Percentiles rank a stretch among this genome's conserved stretches.
These are phyloP conservation scores for Angomonas deanei DNA, from an alignment of 208 protist species.

Conservation along the genomic window DNA sequence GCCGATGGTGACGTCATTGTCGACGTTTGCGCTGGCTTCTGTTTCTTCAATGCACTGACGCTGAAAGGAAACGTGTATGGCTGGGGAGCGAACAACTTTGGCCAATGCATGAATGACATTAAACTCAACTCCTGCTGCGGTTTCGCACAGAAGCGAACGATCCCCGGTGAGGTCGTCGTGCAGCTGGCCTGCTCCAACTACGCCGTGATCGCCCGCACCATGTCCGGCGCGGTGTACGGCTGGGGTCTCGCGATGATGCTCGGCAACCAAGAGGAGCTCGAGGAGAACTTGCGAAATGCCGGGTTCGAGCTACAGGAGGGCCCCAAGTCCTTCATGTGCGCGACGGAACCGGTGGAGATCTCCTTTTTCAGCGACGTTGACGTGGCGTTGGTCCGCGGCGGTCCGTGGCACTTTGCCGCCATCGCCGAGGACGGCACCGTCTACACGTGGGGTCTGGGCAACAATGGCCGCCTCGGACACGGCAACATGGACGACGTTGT, in stretches of 20 bases:
- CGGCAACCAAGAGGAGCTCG: conserved; percentile 30
- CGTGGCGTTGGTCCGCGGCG: conserved; percentile 37
- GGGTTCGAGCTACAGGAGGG: background rate
- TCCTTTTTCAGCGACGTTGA: conserved; percentile 17
- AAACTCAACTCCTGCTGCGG: conserved; percentile 43
- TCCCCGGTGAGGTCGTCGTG: conserved; percentile 46
- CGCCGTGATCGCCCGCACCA: conserved; percentile 53
- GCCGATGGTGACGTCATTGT: conserved; percentile 43
- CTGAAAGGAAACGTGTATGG: conserved; percentile 46
- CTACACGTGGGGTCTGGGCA: conserved; percentile 79
- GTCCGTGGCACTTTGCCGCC: conserved; percentile 79
- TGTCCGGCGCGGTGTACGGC: conserved; percentile 52
- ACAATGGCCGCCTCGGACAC: conserved; percentile 74
- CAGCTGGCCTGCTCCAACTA: conserved; percentile 62
- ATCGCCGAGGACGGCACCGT: conserved; percentile 35
- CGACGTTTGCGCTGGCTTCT: conserved; percentile 48
- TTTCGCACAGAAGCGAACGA: conserved; percentile 30
- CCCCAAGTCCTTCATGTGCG: background rate
- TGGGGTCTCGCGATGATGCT: conserved; percentile 67
- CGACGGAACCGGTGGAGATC: conserved; percentile 5
- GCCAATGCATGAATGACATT: conserved; percentile 49
- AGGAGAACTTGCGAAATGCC: conserved; percentile 5
- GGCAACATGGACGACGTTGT: conserved; percentile 45
- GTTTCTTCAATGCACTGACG: conserved; percentile 51
- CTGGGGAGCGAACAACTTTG: conserved; percentile 77